Percentiles rank a stretch among this genome's conserved stretches.
phyloP scores from a whole-genome alignment of 2,329 filamentous ascomycete genomes.

The Rutstroemia sp. region DNA sequence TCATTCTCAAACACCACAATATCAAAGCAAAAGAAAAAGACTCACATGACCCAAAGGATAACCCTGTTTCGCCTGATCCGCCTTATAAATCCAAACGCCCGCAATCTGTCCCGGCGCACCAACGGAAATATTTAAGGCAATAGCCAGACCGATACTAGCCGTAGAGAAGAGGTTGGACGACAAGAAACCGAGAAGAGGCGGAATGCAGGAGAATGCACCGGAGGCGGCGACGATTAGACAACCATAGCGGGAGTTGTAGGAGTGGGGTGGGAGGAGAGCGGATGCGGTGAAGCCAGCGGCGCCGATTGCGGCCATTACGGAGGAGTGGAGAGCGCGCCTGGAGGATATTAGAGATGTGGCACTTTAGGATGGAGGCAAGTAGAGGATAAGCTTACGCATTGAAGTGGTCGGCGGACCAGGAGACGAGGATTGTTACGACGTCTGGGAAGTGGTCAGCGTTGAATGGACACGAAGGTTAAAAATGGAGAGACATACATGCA shows the following conservation, averaged over 20 bases:
- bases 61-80: conserved; percentile 48
- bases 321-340: conserved; percentile 42
- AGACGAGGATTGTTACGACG: conserved; percentile 39
- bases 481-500: conserved; percentile 36
- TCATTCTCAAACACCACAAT: conserved; percentile 52
- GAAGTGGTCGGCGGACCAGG: conserved; percentile 57
- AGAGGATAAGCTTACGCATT: conserved; percentile 34
- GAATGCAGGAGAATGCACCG: conserved; percentile 62
- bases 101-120: conserved; percentile 64
- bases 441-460: conserved; percentile 11
- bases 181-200: conserved; percentile 42
- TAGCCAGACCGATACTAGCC: conserved; percentile 57
- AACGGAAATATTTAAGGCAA: conserved; percentile 62
- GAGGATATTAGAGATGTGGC: not conserved
- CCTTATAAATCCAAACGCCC: conserved; percentile 68
- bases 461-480: not conserved
- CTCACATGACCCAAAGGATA: conserved; percentile 58
- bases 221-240: conserved; percentile 61
- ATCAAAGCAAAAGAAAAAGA: not conserved
- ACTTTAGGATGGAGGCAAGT: too few species aligned
- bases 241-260: conserved; percentile 56
- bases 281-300: conserved; percentile 54
- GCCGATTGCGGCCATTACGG: conserved; percentile 41
- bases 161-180: conserved; percentile 54
- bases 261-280: conserved; percentile 51